Percentiles rank a stretch among this genome's conserved stretches.
Conservation (phyloP, 257 asterid genomes). For the Paraleonurus japonicus region DNA sequence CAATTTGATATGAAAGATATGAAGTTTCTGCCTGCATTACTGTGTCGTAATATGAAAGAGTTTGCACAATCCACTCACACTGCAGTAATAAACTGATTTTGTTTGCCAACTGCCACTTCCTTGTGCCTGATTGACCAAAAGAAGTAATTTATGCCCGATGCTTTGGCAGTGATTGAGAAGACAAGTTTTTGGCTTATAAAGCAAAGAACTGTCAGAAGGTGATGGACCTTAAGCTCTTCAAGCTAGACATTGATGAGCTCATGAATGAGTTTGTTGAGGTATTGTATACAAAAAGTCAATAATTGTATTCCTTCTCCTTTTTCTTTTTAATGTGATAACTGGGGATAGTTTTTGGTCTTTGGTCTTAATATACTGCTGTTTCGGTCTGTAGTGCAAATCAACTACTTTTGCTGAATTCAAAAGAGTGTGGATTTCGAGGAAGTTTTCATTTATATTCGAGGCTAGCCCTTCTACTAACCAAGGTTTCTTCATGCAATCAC, state of each 20-base stretch:
- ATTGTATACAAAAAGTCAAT: background rate
- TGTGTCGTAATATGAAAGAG: no score
- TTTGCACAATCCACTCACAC: no score
- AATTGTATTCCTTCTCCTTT: background rate
- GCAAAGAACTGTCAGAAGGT: constrained; percentile 21
- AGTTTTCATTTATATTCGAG: constrained; percentile 77
- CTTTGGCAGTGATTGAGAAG: constrained; percentile 19
- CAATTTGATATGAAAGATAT: no score
- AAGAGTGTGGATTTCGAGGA: constrained; percentile 69
- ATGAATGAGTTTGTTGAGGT: constrained; percentile 66
- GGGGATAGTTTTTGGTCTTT: background rate
- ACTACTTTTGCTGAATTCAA: constrained; percentile 65
- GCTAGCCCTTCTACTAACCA: constrained; percentile 77
- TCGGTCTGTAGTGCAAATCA: constrained; percentile 48
- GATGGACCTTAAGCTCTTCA: constrained; percentile 79
- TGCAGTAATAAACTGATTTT: no score
- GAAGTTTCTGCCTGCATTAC: no score
- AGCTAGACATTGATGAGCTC: constrained; percentile 83
- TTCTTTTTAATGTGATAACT: background rate
- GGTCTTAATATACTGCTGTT: constrained; percentile 7
- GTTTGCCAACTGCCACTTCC: background rate
- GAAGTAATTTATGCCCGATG: background rate
- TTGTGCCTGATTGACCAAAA: background rate
- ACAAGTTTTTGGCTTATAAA: background rate
- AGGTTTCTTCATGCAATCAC: constrained; percentile 84